Percentiles rank a stretch among this genome's conserved stretches.
phyloP scores from a whole-genome alignment of 306 rosid genomes.

The Cicer arietinum region DNA sequence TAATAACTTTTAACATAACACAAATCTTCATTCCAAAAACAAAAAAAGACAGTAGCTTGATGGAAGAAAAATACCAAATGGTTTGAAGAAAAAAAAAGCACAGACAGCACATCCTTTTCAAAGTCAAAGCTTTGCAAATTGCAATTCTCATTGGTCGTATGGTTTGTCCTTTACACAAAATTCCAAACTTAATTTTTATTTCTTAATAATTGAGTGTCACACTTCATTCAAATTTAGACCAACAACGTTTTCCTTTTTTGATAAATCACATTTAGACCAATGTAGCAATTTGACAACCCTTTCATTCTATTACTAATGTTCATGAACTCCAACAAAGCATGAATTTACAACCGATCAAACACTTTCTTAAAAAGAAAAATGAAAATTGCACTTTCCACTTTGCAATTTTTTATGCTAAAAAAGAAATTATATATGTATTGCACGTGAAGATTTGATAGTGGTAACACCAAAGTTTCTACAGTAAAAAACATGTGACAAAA shows the following conservation, averaged over 20 bases:
- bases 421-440: neutral
- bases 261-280: conserved; percentile 30
- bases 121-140: conserved; percentile 45
- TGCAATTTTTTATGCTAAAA: neutral
- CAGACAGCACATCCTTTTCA: conserved; percentile 21
- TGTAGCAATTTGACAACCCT: conserved; percentile 6
- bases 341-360: neutral
- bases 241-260: neutral
- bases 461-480: conserved; percentile 30
- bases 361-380: neutral
- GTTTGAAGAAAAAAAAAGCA: neutral
- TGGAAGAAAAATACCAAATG: neutral
- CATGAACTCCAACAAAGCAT: neutral
- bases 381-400: neutral
- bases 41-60: neutral
- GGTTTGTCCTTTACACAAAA: neutral
- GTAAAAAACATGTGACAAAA: conserved; percentile 14
- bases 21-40: neutral
- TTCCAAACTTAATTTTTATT: conserved; percentile 26
- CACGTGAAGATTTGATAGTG: conserved; percentile 35
- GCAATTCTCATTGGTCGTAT: neutral
- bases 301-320: neutral
- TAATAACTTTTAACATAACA: neutral
- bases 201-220: conserved; percentile 23
- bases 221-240: conserved; percentile 36